A percentile compares a stretch with the other conserved stretches of the same genome.
These are phyloP conservation scores for Draba incana DNA, from an alignment of 345 rosid genomes.

Conservation along the genomic window DNA sequence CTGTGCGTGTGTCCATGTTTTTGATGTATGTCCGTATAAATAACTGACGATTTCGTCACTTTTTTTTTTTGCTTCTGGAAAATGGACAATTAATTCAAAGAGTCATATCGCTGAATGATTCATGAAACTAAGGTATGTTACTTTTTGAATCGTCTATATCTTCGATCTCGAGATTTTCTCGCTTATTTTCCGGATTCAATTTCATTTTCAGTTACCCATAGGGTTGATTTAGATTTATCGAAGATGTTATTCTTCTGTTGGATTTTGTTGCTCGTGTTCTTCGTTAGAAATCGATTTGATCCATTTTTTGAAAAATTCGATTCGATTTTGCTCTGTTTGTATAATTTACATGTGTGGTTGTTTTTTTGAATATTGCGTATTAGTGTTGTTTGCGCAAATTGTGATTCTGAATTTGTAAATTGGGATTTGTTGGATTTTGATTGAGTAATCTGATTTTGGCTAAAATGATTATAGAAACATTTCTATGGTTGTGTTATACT, in stretches of 20 bases:
- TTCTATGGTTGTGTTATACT: not conserved
- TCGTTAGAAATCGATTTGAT: slow-evolving; percentile 13
- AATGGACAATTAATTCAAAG: slow-evolving; percentile 12
- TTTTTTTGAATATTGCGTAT: no score
- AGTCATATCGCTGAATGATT: slow-evolving; percentile 20
- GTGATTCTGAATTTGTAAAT: not conserved
- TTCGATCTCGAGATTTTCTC: slow-evolving; percentile 28
- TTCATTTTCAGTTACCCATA: not conserved
- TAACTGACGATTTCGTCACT: slow-evolving; percentile 19
- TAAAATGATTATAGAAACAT: not conserved
- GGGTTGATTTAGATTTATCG: not conserved
- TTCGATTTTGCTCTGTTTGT: slow-evolving; percentile 18
- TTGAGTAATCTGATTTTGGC: not conserved
- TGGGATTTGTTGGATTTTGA: not conserved
- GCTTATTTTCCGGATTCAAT: not conserved
- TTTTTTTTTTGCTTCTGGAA: slow-evolving; percentile 3
- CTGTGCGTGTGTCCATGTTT: not conserved
- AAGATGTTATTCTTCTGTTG: not conserved
- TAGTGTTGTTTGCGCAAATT: not conserved
- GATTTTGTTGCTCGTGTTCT: not conserved
- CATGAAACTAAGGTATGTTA: slow-evolving; percentile 3
- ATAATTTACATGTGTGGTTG: not conserved
- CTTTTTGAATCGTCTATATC: not conserved
- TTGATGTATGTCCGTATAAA: slow-evolving; percentile 17
- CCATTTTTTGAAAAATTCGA: not conserved